These are phyloP conservation scores for Fraxinus nigra DNA, from an alignment of 305 asterid species.

Conservation along the genomic window DNA sequence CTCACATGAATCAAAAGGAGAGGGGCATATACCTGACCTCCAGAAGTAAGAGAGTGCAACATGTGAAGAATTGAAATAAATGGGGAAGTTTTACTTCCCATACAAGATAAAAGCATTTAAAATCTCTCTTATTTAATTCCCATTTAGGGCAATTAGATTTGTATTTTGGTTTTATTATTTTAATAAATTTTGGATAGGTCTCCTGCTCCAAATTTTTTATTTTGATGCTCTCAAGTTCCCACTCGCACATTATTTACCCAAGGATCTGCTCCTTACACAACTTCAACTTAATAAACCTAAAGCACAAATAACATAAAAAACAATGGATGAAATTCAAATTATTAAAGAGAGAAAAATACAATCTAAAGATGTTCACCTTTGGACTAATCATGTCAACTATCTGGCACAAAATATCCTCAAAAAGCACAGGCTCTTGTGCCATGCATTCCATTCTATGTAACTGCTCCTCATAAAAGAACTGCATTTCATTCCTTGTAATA, in stretches of 20 bases:
- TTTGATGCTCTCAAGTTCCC: not conserved
- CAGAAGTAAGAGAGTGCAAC: not conserved
- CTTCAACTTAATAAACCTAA: slow-evolving; percentile 3
- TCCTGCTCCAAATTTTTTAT: not conserved
- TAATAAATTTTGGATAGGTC: not conserved
- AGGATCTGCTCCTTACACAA: not conserved
- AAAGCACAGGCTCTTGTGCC: slow-evolving; percentile 99
- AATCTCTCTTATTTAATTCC: not conserved
- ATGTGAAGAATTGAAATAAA: not conserved
- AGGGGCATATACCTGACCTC: not conserved
- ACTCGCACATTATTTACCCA: slow-evolving; percentile 10
- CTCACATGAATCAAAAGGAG: not conserved
- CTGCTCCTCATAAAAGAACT: slow-evolving; percentile 98
- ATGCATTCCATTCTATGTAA: slow-evolving; percentile 99
- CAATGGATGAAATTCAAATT: not conserved
- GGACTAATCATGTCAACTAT: slow-evolving; percentile 94
- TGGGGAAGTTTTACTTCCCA: not conserved
- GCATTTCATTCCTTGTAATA: slow-evolving; percentile 91
- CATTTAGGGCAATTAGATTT: not conserved
- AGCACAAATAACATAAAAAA: slow-evolving; percentile 4
- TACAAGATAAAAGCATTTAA: not conserved
- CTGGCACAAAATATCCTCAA: slow-evolving; percentile 97
- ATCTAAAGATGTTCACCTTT: slow-evolving; percentile 53
- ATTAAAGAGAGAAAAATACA: not conserved
- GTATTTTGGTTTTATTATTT: not conserved